These are phyloP conservation scores for Plasmodium sp. DNA, from an alignment of 169 alveolate genomes.

Conservation along the genomic window DNA sequence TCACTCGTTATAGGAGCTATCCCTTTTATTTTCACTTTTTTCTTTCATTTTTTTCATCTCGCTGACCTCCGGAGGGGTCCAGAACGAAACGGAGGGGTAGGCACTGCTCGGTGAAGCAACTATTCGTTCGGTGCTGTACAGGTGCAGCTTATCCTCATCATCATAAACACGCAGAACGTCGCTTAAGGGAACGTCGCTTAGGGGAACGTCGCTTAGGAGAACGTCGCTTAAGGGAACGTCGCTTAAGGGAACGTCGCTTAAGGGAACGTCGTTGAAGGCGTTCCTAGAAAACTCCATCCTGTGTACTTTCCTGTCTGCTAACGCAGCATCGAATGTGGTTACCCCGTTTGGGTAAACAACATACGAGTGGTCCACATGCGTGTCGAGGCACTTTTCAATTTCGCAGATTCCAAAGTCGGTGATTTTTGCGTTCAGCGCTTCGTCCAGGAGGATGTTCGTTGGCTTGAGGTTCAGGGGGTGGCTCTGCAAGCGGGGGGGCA, in stretches of 20 bases:
- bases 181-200: background rate
- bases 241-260: background rate
- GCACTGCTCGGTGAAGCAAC: background rate
- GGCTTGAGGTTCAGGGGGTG: constrained; percentile 61
- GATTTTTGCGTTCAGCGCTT: constrained; percentile 61
- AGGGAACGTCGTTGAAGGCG: background rate
- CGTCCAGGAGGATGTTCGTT: constrained; percentile 71
- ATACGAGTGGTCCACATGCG: constrained; percentile 47
- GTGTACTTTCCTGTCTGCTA: background rate
- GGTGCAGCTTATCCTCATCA: constrained; percentile 4
- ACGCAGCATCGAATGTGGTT: constrained; percentile 7
- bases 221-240: background rate
- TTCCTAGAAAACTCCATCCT: constrained; percentile 14
- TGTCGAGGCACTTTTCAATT: constrained; percentile 72
- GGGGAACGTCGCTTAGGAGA: background rate
- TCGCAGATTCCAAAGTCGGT: constrained; percentile 67
- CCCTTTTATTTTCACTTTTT: background rate
- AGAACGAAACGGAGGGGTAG: constrained; percentile 15
- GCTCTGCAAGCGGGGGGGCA: background rate
- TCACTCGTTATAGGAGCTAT: background rate
- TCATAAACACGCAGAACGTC: constrained; percentile 7
- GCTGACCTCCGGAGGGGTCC: constrained; percentile 73
- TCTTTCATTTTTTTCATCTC: background rate
- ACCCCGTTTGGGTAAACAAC: constrained; percentile 5
- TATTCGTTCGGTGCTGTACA: constrained; percentile 10